Evolutionary conservation across 805 yeast genomes (phyloP).

Genomic region (Candida sakaeoensis): DNA sequence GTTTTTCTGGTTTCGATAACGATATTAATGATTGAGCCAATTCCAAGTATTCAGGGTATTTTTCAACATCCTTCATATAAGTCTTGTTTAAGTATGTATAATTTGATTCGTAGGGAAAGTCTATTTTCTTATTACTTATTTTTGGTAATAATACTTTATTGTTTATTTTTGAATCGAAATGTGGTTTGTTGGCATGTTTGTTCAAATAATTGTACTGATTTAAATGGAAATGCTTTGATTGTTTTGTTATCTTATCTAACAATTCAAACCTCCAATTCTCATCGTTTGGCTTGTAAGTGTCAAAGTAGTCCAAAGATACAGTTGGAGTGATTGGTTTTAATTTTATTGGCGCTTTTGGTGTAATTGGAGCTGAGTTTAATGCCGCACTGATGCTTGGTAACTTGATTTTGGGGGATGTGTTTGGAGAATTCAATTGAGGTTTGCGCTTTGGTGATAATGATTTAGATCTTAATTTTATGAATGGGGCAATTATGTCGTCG

Average conservation of each 20-base stretch:
- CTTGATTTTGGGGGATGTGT: conserved; percentile 14
- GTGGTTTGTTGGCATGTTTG: conserved; percentile 26
- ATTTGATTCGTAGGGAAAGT: conserved; percentile 53
- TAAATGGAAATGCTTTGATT: conserved; percentile 22
- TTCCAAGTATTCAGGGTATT: conserved; percentile 46
- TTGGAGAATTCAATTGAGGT: conserved; percentile 19
- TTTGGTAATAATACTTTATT: conserved; percentile 18
- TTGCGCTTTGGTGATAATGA: conserved; percentile 25
- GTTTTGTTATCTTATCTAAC: conserved; percentile 30
- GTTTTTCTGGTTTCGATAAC: conserved; percentile 21
- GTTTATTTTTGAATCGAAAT: conserved; percentile 35
- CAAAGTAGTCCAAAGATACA: conserved; percentile 41
- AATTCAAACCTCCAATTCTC: conserved; percentile 43
- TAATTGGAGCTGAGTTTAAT: conserved; percentile 19
- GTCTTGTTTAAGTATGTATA: conserved; percentile 48
- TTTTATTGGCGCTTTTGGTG: conserved; percentile 17
- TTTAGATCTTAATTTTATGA: conserved; percentile 16
- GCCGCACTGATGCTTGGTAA: conserved; percentile 38
- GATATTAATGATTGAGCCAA: conserved; percentile 41
- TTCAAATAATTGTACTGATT: conserved; percentile 28
- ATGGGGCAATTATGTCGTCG: neutral
- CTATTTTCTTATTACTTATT: conserved; percentile 28
- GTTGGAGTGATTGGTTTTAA: conserved; percentile 37
- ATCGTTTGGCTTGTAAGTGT: conserved; percentile 43
- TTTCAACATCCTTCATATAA: conserved; percentile 46